Evolutionary conservation across 441 rosid genomes (phyloP).

Genomic region (Syzygium syzygioides): DNA sequence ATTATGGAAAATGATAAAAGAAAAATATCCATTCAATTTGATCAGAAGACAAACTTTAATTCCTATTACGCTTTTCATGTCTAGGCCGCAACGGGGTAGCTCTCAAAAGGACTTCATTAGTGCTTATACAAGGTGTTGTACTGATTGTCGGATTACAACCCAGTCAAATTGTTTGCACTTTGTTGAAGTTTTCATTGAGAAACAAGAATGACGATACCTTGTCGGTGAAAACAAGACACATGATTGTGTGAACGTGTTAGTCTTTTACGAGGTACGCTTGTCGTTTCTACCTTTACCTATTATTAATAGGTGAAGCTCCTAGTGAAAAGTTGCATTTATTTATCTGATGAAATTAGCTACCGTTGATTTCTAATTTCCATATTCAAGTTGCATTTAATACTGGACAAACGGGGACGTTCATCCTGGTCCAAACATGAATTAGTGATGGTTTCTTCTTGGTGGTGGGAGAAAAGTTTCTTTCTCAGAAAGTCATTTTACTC

Average conservation of each 20-base stretch:
- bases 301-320: not conserved
- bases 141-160: not conserved
- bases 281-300: not conserved
- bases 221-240: not conserved
- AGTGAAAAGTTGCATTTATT: not conserved
- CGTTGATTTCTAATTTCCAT: not conserved
- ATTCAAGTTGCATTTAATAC: not conserved
- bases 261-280: not conserved
- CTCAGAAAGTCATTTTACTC: not conserved
- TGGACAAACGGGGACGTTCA: not conserved
- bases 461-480: not conserved
- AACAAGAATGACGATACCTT: not conserved
- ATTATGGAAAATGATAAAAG: not conserved
- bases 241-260: not conserved
- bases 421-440: not conserved
- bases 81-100: not conserved
- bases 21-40: not conserved
- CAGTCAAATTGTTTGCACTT: not conserved
- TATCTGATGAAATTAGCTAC: not conserved
- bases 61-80: not conserved
- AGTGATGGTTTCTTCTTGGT: not conserved
- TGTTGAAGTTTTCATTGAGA: not conserved
- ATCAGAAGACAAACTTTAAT: not conserved
- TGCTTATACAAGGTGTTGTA: not conserved
- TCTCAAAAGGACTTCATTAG: not conserved